Conservation (phyloP, 306 rosid species). For the Ormosia semicastrata region DNA sequence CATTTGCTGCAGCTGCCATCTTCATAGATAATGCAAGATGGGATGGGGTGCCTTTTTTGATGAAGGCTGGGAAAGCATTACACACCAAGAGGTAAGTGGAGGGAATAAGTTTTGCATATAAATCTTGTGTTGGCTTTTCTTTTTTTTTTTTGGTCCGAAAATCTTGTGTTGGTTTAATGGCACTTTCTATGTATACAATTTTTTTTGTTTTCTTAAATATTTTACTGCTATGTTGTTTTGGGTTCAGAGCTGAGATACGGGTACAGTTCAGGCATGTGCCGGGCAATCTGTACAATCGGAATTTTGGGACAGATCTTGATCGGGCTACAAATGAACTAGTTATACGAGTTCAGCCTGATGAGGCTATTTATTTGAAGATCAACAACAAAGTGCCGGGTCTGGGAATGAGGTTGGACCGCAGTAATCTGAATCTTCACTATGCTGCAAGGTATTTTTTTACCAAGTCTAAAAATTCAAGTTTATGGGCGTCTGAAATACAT, state of each 20-base stretch:
- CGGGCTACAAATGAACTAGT: slow-evolving; percentile 82
- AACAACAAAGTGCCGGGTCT: slow-evolving; percentile 91
- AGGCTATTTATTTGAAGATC: slow-evolving; percentile 84
- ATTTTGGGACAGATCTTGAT: slow-evolving; percentile 77
- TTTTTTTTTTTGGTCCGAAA: neutral
- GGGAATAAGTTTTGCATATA: neutral
- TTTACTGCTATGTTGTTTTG: slow-evolving; percentile 17
- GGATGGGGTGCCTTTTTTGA: slow-evolving; percentile 93
- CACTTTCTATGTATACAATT: neutral
- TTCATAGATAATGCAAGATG: slow-evolving; percentile 92
- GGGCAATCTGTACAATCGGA: slow-evolving; percentile 77
- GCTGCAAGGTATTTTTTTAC: slow-evolving; percentile 69
- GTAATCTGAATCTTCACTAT: slow-evolving; percentile 80
- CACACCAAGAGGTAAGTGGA: slow-evolving; percentile 60
- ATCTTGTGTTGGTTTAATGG: neutral
- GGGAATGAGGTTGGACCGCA: slow-evolving; percentile 85
- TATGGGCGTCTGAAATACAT: neutral
- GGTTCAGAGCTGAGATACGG: slow-evolving; percentile 83
- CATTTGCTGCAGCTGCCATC: slow-evolving; percentile 93
- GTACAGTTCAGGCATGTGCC: slow-evolving; percentile 95
- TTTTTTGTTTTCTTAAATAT: neutral
- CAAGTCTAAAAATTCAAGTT: neutral
- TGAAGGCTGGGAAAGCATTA: slow-evolving; percentile 96
- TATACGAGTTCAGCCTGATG: slow-evolving; percentile 91
- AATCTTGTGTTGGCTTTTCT: neutral